phyloP scores from a whole-genome alignment of 140 eudicot species.

The Senecio squalidus region DNA sequence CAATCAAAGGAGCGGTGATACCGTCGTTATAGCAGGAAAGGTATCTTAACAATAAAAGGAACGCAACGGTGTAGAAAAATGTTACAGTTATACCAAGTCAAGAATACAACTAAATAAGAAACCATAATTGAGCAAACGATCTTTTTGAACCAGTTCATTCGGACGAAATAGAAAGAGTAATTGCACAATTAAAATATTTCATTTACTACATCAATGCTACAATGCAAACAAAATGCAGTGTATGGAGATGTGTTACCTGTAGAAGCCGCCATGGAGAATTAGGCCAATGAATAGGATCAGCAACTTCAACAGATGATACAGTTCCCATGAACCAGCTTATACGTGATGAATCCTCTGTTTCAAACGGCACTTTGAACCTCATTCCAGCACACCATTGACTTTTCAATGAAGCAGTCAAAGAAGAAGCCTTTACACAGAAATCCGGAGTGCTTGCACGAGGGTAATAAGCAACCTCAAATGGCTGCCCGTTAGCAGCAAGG shows the following conservation, averaged over 20 bases:
- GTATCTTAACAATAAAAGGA: neutral
- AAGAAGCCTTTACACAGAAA: constrained; percentile 49
- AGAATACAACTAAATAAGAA: neutral
- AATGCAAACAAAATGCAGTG: constrained; percentile 4
- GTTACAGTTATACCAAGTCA: neutral
- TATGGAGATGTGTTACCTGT: constrained; percentile 30
- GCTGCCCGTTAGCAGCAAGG: constrained; percentile 45
- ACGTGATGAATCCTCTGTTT: constrained; percentile 56
- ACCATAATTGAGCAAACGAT: neutral
- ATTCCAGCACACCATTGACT: constrained; percentile 52
- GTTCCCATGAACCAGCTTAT: constrained; percentile 66
- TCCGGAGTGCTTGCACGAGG: constrained; percentile 54
- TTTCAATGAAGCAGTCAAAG: constrained; percentile 40
- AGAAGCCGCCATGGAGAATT: constrained; percentile 65
- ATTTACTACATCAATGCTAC: neutral
- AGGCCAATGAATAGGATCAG: constrained; percentile 59
- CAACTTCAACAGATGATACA: constrained; percentile 49
- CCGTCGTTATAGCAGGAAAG: neutral
- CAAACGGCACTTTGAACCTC: constrained; percentile 64
- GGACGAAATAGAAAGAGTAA: neutral
- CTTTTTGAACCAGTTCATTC: neutral
- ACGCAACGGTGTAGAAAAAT: neutral
- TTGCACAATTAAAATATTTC: neutral
- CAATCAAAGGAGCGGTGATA: neutral
- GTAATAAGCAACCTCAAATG: constrained; percentile 47